phyloP scores from a whole-genome alignment of 306 rosid species.

The Pachyrhizus erosus region DNA sequence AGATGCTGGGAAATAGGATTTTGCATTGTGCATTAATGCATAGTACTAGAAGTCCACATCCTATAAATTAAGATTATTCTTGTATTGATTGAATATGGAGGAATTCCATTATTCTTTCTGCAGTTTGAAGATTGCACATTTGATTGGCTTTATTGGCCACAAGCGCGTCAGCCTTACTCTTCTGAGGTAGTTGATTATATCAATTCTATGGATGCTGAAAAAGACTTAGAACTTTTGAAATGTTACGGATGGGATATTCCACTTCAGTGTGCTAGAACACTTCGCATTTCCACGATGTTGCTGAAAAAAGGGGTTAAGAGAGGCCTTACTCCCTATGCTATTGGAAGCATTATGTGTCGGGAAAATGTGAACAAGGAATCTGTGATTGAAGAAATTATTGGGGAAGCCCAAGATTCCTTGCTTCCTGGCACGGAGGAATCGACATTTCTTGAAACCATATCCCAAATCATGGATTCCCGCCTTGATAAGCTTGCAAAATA shows the following conservation, averaged over 20 bases:
- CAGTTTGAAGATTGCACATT: constrained; percentile 93
- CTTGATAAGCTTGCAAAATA: constrained; percentile 63
- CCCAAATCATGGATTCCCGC: constrained; percentile 65
- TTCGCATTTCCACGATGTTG: constrained; percentile 76
- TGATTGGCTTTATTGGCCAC: constrained; percentile 95
- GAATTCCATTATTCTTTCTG: constrained; percentile 20
- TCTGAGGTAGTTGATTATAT: constrained; percentile 62
- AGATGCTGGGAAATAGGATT: not conserved
- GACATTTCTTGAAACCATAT: constrained; percentile 59
- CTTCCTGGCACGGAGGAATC: constrained; percentile 70
- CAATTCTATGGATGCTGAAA: constrained; percentile 72
- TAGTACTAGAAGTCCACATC: not conserved
- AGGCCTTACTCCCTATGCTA: constrained; percentile 72
- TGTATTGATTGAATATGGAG: constrained; percentile 30
- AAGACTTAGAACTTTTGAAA: constrained; percentile 68
- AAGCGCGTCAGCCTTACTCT: constrained; percentile 67
- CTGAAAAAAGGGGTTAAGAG: constrained; percentile 77
- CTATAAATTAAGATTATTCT: not conserved
- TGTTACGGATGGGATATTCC: constrained; percentile 75
- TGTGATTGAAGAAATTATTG: constrained; percentile 66
- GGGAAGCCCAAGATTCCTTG: constrained; percentile 62
- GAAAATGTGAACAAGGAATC: constrained; percentile 70
- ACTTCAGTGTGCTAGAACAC: constrained; percentile 60
- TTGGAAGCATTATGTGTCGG: constrained; percentile 82
- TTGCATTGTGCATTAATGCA: constrained; percentile 8